A percentile compares a stretch with the other conserved stretches of the same genome.
These are phyloP conservation scores for Trametes punicea DNA, from an alignment of 768 basidiomycete species.

Conservation along the genomic window DNA sequence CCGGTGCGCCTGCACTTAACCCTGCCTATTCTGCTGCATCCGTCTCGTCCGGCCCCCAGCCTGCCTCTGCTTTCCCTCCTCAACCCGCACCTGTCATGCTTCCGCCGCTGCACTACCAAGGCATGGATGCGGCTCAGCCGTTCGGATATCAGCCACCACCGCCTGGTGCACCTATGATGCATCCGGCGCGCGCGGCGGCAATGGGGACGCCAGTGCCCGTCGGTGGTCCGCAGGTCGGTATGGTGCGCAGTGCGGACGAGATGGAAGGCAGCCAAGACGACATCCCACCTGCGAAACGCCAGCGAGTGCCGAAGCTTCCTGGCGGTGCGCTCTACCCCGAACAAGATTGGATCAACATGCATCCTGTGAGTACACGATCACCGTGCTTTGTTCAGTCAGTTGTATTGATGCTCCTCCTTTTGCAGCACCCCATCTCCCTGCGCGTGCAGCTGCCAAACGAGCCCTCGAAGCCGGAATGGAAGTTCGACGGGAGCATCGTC, in stretches of 20 bases:
- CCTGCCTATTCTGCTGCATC: conserved; percentile 78
- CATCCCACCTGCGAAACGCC: conserved; percentile 81
- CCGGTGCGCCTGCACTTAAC: conserved; percentile 39
- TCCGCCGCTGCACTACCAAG: conserved; percentile 83
- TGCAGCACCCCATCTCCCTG: conserved; percentile 81
- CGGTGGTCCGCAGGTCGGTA: conserved; percentile 51
- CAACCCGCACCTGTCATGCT: conserved; percentile 72
- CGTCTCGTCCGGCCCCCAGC: conserved; percentile 89
- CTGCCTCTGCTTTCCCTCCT: conserved; percentile 69
- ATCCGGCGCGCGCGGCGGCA: conserved; percentile 23
- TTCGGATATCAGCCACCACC: conserved; percentile 75
- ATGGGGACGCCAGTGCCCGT: conserved; percentile 52
- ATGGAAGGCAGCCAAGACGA: conserved; percentile 67
- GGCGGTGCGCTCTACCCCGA: conserved; percentile 84
- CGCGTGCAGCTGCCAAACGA: conserved; percentile 81
- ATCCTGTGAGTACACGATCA: conserved; percentile 54
- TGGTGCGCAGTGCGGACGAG: conserved; percentile 77
- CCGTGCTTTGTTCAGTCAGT: not conserved
- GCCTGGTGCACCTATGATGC: conserved; percentile 32
- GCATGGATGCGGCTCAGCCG: conserved; percentile 69
- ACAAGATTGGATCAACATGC: conserved; percentile 86
- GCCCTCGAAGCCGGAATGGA: conserved; percentile 87
- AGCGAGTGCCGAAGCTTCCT: conserved; percentile 80
- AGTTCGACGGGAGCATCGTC: conserved; percentile 77
- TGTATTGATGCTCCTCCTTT: not conserved